phyloP scores from a whole-genome alignment of 768 basidiomycete species.

The Hirschioporus abietinus region DNA sequence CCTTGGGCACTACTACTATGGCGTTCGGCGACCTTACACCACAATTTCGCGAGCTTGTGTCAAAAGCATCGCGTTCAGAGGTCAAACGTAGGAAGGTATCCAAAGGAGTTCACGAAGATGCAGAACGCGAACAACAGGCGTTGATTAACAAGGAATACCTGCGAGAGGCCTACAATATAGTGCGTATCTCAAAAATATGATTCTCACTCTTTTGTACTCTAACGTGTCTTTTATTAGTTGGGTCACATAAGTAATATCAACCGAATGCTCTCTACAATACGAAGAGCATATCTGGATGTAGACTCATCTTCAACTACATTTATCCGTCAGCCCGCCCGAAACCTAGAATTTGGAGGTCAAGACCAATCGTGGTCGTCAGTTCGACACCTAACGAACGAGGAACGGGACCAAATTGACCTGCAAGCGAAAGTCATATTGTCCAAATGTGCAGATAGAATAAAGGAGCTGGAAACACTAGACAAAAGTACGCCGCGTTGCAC shows the following conservation, averaged over 20 bases:
- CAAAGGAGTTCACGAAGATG: conserved; percentile 22
- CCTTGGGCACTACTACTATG: conserved; percentile 31
- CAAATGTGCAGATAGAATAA: conserved; percentile 81
- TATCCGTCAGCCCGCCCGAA: conserved; percentile 44
- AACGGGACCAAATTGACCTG: conserved; percentile 93
- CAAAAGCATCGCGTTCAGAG: conserved; percentile 37
- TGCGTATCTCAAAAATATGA: conserved; percentile 28
- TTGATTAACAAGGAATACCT: conserved; percentile 61
- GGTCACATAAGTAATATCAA: conserved; percentile 67
- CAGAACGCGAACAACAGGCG: conserved; percentile 32
- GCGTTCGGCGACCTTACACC: conserved; percentile 53
- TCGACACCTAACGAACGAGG: conserved; percentile 76
- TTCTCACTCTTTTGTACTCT: conserved; percentile 6
- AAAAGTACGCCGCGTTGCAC: conserved; percentile 54
- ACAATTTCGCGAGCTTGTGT: conserved; percentile 51
- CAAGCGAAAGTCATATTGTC: conserved; percentile 83
- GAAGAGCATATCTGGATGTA: conserved; percentile 84
- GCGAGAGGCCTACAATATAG: conserved; percentile 71
- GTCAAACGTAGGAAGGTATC: conserved; percentile 45
- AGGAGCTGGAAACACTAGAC: conserved; percentile 84
- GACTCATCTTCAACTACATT: conserved; percentile 52
- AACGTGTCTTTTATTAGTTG: conserved; percentile 37
- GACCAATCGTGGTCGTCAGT: conserved; percentile 57
- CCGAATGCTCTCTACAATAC: conserved; percentile 68
- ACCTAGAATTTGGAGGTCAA: conserved; percentile 45